These are phyloP conservation scores for Solanum hybrid DNA, from an alignment of 305 asterid genomes.

Conservation along the genomic window DNA sequence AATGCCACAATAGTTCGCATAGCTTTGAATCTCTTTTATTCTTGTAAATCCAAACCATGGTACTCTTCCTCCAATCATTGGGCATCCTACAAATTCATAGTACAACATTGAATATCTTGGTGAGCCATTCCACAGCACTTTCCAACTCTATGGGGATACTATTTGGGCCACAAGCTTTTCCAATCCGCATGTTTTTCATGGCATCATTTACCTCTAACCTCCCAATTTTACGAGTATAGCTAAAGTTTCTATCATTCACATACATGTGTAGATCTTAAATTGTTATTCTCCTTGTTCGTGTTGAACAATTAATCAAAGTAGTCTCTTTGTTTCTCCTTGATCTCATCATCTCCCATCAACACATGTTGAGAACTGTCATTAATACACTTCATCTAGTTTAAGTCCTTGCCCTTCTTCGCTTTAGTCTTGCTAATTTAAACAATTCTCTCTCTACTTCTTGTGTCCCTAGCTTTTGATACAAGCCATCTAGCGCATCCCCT, in stretches of 20 bases:
- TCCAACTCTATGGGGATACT: not conserved
- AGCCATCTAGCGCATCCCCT: not conserved
- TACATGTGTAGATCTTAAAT: not conserved
- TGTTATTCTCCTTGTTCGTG: not conserved
- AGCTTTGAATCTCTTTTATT: not conserved
- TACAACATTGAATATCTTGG: not conserved
- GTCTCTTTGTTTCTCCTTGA: not conserved
- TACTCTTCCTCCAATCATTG: not conserved
- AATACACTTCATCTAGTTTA: not conserved
- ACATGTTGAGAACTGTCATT: not conserved
- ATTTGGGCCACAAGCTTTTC: not conserved
- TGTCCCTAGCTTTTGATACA: not conserved
- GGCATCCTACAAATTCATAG: not conserved
- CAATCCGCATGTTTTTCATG: not conserved
- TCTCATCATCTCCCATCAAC: not conserved
- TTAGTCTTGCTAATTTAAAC: not conserved
- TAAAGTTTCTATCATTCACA: not conserved
- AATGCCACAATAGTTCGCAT: not conserved
- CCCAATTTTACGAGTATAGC: not conserved
- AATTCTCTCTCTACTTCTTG: not conserved
- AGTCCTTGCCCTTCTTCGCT: not conserved
- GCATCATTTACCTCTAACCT: not conserved
- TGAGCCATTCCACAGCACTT: not conserved
- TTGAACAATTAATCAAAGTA: not conserved
- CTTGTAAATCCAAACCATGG: not conserved